Evolutionary conservation across 257 asterid species (phyloP).

Genomic region (Henckelia pumila): DNA sequence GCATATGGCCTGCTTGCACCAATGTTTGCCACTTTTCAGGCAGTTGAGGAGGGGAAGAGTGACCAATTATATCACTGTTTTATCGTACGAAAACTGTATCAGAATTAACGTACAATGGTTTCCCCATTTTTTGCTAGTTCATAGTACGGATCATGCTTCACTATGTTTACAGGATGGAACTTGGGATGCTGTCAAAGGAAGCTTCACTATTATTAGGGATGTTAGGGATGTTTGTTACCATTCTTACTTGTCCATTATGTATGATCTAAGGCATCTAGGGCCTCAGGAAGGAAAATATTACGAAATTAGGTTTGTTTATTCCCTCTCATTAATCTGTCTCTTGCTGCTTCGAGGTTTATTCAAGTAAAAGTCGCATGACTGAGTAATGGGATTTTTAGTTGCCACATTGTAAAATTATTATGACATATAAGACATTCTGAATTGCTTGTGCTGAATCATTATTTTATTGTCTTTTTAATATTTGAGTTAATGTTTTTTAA

Average conservation of each 20-base stretch:
- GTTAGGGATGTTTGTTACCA: constrained; percentile 62
- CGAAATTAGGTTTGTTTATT: constrained; percentile 68
- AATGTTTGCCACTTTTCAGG: constrained; percentile 74
- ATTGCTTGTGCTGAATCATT: background rate
- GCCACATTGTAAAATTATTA: background rate
- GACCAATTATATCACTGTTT: constrained; percentile 71
- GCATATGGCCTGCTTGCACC: constrained; percentile 86
- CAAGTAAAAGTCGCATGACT: background rate
- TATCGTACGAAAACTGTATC: constrained; percentile 41
- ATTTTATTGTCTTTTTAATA: too few species aligned
- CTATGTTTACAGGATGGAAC: constrained; percentile 78
- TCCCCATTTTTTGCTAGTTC: constrained; percentile 14
- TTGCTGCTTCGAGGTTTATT: constrained; percentile 4
- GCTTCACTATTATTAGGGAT: constrained; percentile 75
- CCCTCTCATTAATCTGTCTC: constrained; percentile 8
- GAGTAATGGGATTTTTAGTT: constrained; percentile 12
- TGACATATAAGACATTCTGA: background rate
- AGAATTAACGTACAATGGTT: background rate
- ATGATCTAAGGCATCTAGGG: constrained; percentile 56
- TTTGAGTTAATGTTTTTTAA: background rate
- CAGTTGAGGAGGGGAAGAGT: constrained; percentile 69
- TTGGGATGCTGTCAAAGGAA: constrained; percentile 61
- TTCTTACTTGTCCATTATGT: constrained; percentile 78
- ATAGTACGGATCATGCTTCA: constrained; percentile 9
- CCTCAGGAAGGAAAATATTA: constrained; percentile 59